Evolutionary conservation across 306 rosid species (phyloP), one percentile per base, ranked within the genome.

Genomic region (Clitoria ternatea): DNA sequence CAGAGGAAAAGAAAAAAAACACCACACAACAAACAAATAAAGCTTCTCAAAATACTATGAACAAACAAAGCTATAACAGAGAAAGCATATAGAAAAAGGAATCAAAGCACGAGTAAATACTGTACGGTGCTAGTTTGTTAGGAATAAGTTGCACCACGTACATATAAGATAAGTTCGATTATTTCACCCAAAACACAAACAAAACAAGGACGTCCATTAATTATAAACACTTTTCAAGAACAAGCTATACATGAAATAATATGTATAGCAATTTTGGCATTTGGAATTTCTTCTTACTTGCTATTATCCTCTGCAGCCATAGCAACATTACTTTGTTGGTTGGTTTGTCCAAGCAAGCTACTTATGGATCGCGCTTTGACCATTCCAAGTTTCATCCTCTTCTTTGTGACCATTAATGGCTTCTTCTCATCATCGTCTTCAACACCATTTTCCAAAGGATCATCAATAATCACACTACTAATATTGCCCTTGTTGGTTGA

Each of bases 301-400:
- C 66, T 52, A 48, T 44, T 76, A 27, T 74, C 56, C 29, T 80
- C 66, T 13, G 5, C 66, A 4, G 7, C 14, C 8, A 59, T 23
- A 72, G 47, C 35, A 42, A 77, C 44, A 6, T 14, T 24, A 1
- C 2, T 20, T 20, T 23, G 39, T 4, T 45, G 27, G 57, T 43
- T 84, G 0, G 88, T 74, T 76, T 87, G 96, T n/a, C 95, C 96
- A 33, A 92, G 79, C 76, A 92, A 88, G 88, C 98, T 92, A 54
- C 90, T 92, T 11, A 92, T 85, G 15, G 98, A 92, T 17, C 98
- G 81, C 0, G 98, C 98, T 78, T 92, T 92, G 36, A 92, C 98
- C 73, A 81, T 67, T 52, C 98, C 96, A 17, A 87, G 90, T 75
- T 85, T 85, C 88, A 79, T 75, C 66, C 66, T 85, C 69, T 78